Conservation (phyloP, 2,329 filamentous ascomycete species). For the Elsinoe arachidis region DNA sequence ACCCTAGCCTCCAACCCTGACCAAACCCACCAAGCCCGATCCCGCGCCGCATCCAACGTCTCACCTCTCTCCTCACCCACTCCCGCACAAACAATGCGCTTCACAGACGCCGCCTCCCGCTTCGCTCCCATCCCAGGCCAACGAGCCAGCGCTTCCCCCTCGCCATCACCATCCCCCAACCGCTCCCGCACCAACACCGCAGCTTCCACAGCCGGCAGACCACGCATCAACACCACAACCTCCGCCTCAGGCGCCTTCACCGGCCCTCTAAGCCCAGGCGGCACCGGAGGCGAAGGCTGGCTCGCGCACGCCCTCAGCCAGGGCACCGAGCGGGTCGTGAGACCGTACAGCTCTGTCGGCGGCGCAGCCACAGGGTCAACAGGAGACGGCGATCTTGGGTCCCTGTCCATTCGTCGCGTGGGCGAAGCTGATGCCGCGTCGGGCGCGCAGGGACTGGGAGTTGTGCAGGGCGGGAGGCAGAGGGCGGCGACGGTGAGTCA, state of each 20-base stretch:
- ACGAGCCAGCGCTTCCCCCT: neutral
- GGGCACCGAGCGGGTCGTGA: neutral
- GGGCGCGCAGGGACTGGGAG: slow-evolving; percentile 16
- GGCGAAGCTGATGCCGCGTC: too few relatives aligned
- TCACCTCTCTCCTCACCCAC: neutral
- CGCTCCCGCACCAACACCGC: slow-evolving; percentile 4
- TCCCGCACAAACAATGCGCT: slow-evolving; percentile 2
- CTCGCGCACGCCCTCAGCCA: slow-evolving; percentile 11
- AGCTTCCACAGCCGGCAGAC: neutral
- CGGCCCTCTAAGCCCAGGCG: slow-evolving; percentile 13
- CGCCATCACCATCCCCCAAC: neutral
- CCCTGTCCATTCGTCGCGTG: neutral
- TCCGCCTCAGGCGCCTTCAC: slow-evolving; percentile 17
- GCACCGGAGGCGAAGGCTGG: slow-evolving; percentile 1
- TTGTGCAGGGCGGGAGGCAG: slow-evolving; percentile 36
- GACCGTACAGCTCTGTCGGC: slow-evolving; percentile 17
- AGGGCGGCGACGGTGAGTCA: slow-evolving; percentile 62
- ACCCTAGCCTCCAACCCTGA: neutral
- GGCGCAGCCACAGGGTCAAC: slow-evolving; percentile 23
- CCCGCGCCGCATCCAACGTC: neutral
- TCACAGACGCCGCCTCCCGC: slow-evolving; percentile 1
- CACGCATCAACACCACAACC: neutral
- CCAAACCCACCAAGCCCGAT: neutral
- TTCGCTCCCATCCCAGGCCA: slow-evolving; percentile 4
- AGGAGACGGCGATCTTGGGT: slow-evolving; percentile 18